Conservation (phyloP, 305 asterid genomes). For the Fraxinus xanthoxyloides region DNA sequence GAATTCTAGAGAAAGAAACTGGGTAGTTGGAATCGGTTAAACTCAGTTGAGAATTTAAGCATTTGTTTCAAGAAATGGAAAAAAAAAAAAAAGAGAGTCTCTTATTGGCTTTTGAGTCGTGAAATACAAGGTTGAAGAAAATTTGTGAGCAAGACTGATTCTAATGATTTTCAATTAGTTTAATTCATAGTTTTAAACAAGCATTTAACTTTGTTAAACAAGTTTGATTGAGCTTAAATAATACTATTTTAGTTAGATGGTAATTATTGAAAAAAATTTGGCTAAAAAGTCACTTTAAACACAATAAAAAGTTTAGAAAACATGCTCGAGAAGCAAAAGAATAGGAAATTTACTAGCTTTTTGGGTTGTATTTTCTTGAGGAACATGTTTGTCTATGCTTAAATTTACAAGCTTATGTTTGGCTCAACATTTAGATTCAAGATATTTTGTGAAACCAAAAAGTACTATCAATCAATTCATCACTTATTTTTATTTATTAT, state of each 20-base stretch:
- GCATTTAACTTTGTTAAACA: not conserved
- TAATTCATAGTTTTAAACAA: not conserved
- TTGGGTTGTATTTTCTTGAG: no score
- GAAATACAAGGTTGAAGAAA: not conserved
- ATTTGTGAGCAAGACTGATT: not conserved
- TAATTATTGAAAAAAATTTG: not conserved
- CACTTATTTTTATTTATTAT: no score
- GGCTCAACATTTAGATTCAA: no score
- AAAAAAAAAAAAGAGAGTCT: no score
- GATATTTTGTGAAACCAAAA: no score
- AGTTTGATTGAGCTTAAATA: not conserved
- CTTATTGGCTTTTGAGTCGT: not conserved
- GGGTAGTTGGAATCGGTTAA: not conserved
- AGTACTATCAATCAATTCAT: no score
- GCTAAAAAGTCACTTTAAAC: not conserved
- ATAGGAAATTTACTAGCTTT: not conserved
- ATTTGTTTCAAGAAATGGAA: not conserved
- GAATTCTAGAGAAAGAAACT: not conserved
- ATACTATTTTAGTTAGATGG: not conserved
- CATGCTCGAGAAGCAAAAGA: not conserved
- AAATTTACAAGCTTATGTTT: not conserved
- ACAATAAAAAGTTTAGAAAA: not conserved
- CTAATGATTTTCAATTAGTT: not conserved
- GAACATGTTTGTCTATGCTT: no score
- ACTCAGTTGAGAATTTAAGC: not conserved